Evolutionary conservation across 495 filamentous ascomycete species (phyloP), one percentile per base, ranked within the genome.

Genomic region (Articulospora tetracladia): DNA sequence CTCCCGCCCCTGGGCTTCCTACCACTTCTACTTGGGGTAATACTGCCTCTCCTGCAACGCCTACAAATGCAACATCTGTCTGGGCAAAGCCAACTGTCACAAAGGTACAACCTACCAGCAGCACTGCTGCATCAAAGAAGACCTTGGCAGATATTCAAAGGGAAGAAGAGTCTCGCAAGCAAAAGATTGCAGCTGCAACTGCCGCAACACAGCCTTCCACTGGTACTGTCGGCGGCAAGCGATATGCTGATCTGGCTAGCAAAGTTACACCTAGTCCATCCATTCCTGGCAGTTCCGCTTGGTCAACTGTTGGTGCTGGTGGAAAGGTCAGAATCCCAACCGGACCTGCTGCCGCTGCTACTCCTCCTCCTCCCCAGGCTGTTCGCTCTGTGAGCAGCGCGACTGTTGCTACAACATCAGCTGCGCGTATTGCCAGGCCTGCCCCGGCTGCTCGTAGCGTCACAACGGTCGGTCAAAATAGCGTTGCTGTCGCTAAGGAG

Each of bases 271-370:
- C 68, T 10, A 63, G 73, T 24, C 64, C 71, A 7, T 46, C 73
- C 3, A 61, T 73, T 13, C 39, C 66, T 39, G 68, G 63, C 25
- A 76, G 77, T 53, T 79, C 87, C 39, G 92, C 91, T 20, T 98
- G 95, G 95, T 93, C 92, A 30, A 98, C 93, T 0, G 94, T 98
- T 46, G 95, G 95, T n/a, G 91, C 93, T 15, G 84, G 91, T 58
- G 94, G 94, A 4, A 98, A 97, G 75, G 81, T 87, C 30, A 98
- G 96, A 78, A 79, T 84, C 19, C 83, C 85, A 0, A 82, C 83
- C 15, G 78, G 79, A n/a, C 75, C 78, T 17, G 74, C 82, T 51
- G 68, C 78, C 20, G 61, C 68, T 26, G 64, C 70, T 20, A n/a
- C n/a, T n/a, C n/a, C n/a, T n/a, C n/a, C n/a, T n/a, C n/a, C n/a